Percentiles rank a stretch among this genome's conserved stretches.
These are phyloP conservation scores for Mycena chlorophos DNA, from an alignment of 768 basidiomycete species.

Conservation along the genomic window DNA sequence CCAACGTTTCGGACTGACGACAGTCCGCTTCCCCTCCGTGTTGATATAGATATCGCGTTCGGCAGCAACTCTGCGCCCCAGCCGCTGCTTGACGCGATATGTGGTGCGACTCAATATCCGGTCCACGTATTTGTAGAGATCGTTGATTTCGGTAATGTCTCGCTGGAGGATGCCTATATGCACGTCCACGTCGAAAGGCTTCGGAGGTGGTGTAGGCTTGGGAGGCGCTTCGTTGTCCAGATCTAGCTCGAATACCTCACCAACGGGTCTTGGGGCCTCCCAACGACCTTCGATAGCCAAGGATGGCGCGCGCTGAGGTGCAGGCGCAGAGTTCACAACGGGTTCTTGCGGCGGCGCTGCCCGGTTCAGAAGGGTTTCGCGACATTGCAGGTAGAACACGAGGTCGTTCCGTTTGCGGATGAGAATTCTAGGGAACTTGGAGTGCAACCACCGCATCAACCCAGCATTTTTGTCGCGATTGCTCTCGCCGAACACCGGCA, in stretches of 20 bases:
- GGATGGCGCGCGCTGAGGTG: conserved; percentile 1
- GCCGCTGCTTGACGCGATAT: conserved; percentile 68
- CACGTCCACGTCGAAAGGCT: conserved; percentile 50
- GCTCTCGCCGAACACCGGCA: conserved; percentile 57
- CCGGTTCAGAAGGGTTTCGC: conserved; percentile 24
- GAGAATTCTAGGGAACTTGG: conserved; percentile 47
- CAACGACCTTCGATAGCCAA: conserved; percentile 12
- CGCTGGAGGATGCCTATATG: conserved; percentile 59
- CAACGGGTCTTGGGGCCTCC: conserved; percentile 12
- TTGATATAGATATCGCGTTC: conserved; percentile 56
- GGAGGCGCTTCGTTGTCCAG: conserved; percentile 30
- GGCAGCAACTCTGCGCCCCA: conserved; percentile 77
- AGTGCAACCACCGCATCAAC: conserved; percentile 59
- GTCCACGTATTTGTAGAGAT: conserved; percentile 42
- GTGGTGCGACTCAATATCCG: conserved; percentile 50
- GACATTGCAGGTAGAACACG: conserved; percentile 39
- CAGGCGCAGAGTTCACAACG: not conserved
- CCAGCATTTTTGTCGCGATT: conserved; percentile 60
- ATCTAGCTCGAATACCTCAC: conserved; percentile 38
- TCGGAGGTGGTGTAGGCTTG: conserved; percentile 25
- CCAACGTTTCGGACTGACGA: conserved; percentile 51
- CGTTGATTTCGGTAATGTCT: conserved; percentile 52
- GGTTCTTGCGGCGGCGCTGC: conserved; percentile 21
- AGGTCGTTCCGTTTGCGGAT: conserved; percentile 51
- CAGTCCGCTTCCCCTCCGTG: conserved; percentile 18